Conservation (phyloP, 495 filamentous ascomycete genomes). For the Penicillium manginii region DNA sequence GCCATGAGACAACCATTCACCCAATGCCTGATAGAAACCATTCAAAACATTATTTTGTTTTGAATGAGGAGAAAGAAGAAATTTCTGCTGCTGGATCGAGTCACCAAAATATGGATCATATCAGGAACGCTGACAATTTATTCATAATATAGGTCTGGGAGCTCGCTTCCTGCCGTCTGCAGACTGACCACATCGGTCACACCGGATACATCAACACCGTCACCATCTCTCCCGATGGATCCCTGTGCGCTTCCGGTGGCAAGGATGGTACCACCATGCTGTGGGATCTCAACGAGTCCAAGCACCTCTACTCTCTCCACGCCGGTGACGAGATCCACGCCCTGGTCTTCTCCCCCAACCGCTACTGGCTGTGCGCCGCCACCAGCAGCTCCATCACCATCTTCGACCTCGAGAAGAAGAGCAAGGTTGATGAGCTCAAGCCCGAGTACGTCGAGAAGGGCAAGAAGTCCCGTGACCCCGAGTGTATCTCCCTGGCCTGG, state of each 20-base stretch:
- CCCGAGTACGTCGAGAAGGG: constrained; percentile 94
- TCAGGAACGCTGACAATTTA: constrained; percentile 32
- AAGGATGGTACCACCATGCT: constrained; percentile 99
- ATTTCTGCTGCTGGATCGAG: constrained; percentile 3
- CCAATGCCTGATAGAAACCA: constrained; percentile 76
- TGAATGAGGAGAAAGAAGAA: constrained; percentile 23
- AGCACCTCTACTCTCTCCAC: constrained; percentile 99
- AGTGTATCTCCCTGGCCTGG: constrained; percentile 98
- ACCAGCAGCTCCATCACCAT: constrained; percentile 98
- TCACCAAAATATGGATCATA: neutral
- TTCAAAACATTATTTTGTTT: constrained; percentile 26
- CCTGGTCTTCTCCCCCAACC: constrained; percentile 99
- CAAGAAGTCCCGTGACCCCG: constrained; percentile 98
- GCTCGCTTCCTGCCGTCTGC: constrained; percentile 97
- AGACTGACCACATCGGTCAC: constrained; percentile 99
- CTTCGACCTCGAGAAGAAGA: constrained; percentile 99
- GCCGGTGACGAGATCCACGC: constrained; percentile 99
- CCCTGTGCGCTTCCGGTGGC: constrained; percentile 97
- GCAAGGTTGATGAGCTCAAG: constrained; percentile 99
- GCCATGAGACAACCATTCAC: constrained; percentile 98
- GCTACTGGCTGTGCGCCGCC: constrained; percentile 99
- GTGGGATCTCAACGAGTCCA: constrained; percentile 99
- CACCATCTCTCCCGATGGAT: constrained; percentile 99
- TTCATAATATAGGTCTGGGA: constrained; percentile 83
- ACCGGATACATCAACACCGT: constrained; percentile 99